Evolutionary conservation across 2,329 filamentous ascomycete genomes (phyloP).

Genomic region (Colletotrichum abscissum): DNA sequence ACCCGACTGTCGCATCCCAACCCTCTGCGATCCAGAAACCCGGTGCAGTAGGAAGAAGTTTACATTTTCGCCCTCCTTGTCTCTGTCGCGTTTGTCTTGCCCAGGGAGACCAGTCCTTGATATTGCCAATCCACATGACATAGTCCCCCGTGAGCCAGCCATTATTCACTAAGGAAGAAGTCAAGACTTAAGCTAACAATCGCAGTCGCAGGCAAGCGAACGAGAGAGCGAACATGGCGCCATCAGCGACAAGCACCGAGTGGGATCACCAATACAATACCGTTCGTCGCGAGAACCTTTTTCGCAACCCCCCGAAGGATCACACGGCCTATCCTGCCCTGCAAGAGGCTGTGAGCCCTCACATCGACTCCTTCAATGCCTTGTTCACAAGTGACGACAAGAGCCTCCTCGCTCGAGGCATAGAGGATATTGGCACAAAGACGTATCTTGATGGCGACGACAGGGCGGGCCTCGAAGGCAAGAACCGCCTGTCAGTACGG

Average conservation of each 20-base stretch:
- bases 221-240: constrained; percentile 59
- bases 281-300: constrained; percentile 86
- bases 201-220: constrained; percentile 8
- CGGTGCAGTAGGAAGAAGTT: constrained; percentile 11
- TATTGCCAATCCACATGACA: constrained; percentile 1
- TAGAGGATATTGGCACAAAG: constrained; percentile 92
- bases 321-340: constrained; percentile 89
- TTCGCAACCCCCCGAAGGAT: constrained; percentile 88
- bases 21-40: constrained; percentile 18
- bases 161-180: not conserved
- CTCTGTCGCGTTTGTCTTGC: constrained; percentile 7
- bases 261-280: constrained; percentile 93
- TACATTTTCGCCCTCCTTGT: constrained; percentile 1
- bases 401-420: constrained; percentile 73
- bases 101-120: not conserved
- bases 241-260: constrained; percentile 70
- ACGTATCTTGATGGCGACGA: constrained; percentile 86
- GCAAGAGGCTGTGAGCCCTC: constrained; percentile 86
- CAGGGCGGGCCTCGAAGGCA: constrained; percentile 64
- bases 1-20: constrained; percentile 1
- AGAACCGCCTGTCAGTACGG: constrained; percentile 82
- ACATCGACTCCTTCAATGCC: constrained; percentile 95
- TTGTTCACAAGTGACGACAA: constrained; percentile 80
- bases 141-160: not conserved
- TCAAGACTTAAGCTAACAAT: constrained; percentile 4